Evolutionary conservation across 345 rosid genomes (phyloP).

Genomic region (Melaleuca alternifolia): DNA sequence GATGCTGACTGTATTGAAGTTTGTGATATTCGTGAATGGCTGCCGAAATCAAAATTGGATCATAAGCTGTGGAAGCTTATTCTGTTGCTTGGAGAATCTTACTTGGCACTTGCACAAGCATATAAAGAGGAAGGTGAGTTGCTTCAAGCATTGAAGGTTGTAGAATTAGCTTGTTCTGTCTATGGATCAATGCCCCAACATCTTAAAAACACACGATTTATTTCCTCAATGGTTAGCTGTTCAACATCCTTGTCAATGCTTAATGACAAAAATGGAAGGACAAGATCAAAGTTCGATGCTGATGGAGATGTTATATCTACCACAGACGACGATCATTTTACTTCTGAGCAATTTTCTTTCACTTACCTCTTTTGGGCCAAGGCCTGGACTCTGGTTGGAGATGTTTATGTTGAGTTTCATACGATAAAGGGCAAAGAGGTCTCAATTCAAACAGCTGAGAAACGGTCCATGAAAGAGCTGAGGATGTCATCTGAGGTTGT

Average conservation of each 20-base stretch:
- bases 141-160: slow-evolving; percentile 71
- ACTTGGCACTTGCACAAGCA: slow-evolving; percentile 79
- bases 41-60: slow-evolving; percentile 79
- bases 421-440: slow-evolving; percentile 44
- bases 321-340: slow-evolving; percentile 16
- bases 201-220: slow-evolving; percentile 49
- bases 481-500: slow-evolving; percentile 76
- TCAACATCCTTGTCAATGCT: slow-evolving; percentile 15
- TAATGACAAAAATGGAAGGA: slow-evolving; percentile 7
- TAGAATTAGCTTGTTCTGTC: slow-evolving; percentile 69
- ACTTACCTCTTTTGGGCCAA: slow-evolving; percentile 79
- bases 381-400: slow-evolving; percentile 89
- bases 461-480: slow-evolving; percentile 33
- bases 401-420: slow-evolving; percentile 75
- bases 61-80: slow-evolving; percentile 91
- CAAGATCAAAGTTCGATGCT: slow-evolving; percentile 17
- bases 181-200: slow-evolving; percentile 96
- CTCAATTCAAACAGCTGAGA: slow-evolving; percentile 23
- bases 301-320: slow-evolving; percentile 23
- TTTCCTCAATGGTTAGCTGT: slow-evolving; percentile 54
- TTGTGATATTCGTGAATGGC: slow-evolving; percentile 93
- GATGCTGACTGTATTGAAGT: slow-evolving; percentile 95
- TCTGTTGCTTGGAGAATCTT: slow-evolving; percentile 91
- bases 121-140: slow-evolving; percentile 75
- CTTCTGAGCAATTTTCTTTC: slow-evolving; percentile 44